Base-by-base conservation (phyloP, 257 asterid species). In the Petrea volubilis region DNA sequence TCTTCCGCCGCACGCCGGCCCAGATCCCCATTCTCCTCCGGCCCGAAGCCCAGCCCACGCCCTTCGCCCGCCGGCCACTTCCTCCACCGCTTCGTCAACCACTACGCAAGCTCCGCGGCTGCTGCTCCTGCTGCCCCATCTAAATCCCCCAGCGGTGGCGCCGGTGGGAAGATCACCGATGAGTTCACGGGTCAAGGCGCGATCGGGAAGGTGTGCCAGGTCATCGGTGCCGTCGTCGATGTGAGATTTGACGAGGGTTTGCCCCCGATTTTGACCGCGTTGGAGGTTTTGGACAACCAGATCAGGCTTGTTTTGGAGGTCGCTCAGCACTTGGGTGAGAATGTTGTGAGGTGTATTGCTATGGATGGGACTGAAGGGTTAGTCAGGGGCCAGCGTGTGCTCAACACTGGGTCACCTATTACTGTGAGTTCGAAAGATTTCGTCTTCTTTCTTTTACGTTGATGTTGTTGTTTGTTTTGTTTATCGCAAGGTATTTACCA, bases 291-390 rank as follows among this genome's bases (percentile, higher is more conserved):
- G 77, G 98, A 92, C 70, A 86, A 92, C 65, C 94, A 87, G 90
- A 92, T 92, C 85, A 81, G 96, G 68, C 86, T 92, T 41, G 98
- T 92, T 63, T 81, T 92, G 72, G 98, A 92, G 83, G 98, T 92
- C 56, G 92, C 96, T 15, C 95, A 88, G 78, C 98, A 92, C 70
- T 82, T 92, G 89, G 98, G 98, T 44, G 98, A 85, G 78, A 92
- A 47, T 74, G 88, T 88, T 65, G 98, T 89, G 31, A 82, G 96
- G 81, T 87, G 96, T 50, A 92, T 92, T 81, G 98, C 98, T 62
- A 92, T 92, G 96, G 96, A 92, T 80, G 98, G 98, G 53, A 92
- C 96, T 52, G 96, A 92, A 79, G 98, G 98, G 27, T 79, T 92
- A 24, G 97, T 92, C 15, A 76, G 96, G 53, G 98, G 98, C 29